Evolutionary conservation across 2,329 filamentous ascomycete genomes (phyloP), one percentile per base, ranked within the genome.

Genomic region (Clarireedia monteithiana): DNA sequence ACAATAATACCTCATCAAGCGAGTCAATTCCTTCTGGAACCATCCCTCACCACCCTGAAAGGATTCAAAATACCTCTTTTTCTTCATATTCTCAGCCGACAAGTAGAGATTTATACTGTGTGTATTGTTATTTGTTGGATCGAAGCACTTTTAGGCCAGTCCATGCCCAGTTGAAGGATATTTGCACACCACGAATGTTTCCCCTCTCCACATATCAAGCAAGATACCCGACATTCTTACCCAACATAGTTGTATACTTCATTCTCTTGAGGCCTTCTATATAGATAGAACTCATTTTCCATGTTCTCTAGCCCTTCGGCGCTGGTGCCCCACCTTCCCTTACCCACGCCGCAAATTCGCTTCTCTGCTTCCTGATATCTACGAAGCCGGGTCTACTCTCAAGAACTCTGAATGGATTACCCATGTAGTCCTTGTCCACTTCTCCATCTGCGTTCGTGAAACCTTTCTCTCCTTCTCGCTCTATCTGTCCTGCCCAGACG

Each of bases 361-460:
- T 84, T 67, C 88, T 81, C 73, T 91, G 79, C 70, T 84, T 87
- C 71, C 90, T 84, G 60, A 97, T 89, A 73, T 99, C 89, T 74
- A 90, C 80, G 67, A 97, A 99, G 1, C 89, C 86, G 48, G 85
- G 83, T 63, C 94, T 77, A 58, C 88, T 85, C 73, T 97, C 92
- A 58, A 96, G 71, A 47, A 82, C 77, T 50, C 76, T 78, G 70
- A 91, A 97, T 5, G 91, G 90, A 68, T 95, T 96, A 15, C 87
- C 86, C 12, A 81, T 73, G 60, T 79, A 86, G 59, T 85, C 82
- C 69, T 82, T 85, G 67, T 89, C 84, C 38, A 86, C 82, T 66
- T 87, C 80, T 27, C 85, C 84, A 58, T 77, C 74, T 63, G 73
- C 75, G 63, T 77, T 72, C 58, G 77, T 71, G 66, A 84, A 82